Base-by-base conservation (phyloP, 129 eudicot genomes). In the Deinandra increscens region DNA sequence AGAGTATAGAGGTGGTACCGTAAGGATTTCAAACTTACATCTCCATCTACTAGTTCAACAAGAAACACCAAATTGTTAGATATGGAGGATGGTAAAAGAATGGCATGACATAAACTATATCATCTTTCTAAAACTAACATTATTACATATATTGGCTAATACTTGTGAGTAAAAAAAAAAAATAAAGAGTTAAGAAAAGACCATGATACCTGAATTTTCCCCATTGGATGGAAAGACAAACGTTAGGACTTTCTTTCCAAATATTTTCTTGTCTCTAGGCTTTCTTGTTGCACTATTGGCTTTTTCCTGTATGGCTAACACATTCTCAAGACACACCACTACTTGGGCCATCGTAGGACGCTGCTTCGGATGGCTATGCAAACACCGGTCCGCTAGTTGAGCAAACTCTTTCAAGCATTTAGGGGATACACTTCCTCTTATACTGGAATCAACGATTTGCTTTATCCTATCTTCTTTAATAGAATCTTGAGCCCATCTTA, bases 361-460 rank as follows among this genome's bases (percentile, higher is more conserved):
- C 26, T 54, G 54, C 58, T 64, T 75, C 6, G 44, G 68, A 75
- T 44, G 22, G 10, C 36, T 54, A 46, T 63, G 69, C 65, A 80
- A 69, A 56, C 84, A 69, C 55, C 60, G 69, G 4, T 62, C 37
- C 33, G 80, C 84, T 33, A 80, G 29, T 26, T 18, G 44, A 17
- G 75, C 63, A 80, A 63, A 80, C 20, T 42, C 51, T 70, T 60
- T 61, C n/a, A 80, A 74, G 37, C 80, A 74, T 20, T 64, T 77
- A 19, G 70, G 20, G 23, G 59, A 50, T 53, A 80, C 11, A 50
- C 63, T 68, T 20, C 79, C 68, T n/a, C 54, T 67, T 69, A 81
- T 18, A 62, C n/a, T n/a, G n/a, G n/a, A n/a, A n/a, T n/a, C n/a
- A n/a, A n/a, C n/a, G n/a, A n/a, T n/a, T n/a, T n/a, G n/a, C n/a